These are phyloP conservation scores for Leishmania tropica DNA, from an alignment of 208 protist species.

Conservation along the genomic window DNA sequence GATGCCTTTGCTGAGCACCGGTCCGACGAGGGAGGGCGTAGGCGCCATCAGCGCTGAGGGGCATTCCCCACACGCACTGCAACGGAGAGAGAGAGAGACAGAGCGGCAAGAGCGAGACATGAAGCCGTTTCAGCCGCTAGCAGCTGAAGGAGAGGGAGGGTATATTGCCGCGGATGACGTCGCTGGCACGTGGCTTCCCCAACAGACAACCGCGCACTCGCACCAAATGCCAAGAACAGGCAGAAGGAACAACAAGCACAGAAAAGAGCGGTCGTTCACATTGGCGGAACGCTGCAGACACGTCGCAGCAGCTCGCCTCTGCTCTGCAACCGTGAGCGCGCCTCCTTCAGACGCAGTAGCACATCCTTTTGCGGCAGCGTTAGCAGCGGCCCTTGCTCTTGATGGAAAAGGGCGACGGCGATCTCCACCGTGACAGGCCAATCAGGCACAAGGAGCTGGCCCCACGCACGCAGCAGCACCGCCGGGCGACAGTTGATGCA, in stretches of 20 bases:
- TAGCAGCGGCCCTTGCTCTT: constrained; percentile 35
- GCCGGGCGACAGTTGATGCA: constrained; percentile 48
- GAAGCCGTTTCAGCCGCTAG: neutral
- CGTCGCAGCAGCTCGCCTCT: constrained; percentile 19
- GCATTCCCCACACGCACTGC: neutral
- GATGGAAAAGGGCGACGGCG: constrained; percentile 49
- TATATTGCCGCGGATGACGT: neutral
- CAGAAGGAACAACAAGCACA: neutral
- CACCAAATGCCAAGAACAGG: neutral
- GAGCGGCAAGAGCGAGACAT: neutral
- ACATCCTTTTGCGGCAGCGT: constrained; percentile 46
- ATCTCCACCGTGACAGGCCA: constrained; percentile 55
- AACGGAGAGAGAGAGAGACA: neutral
- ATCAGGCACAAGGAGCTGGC: constrained; percentile 45
- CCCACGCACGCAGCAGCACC: constrained; percentile 54
- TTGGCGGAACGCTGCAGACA: constrained; percentile 5
- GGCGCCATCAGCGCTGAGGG: neutral
- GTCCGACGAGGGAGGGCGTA: neutral
- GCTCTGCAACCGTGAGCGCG: constrained; percentile 11
- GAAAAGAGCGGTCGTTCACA: neutral
- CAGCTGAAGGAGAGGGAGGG: neutral
- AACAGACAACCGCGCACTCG: neutral
- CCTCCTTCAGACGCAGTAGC: constrained; percentile 43
- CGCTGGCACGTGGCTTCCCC: neutral
- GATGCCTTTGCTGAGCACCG: neutral